These are phyloP conservation scores for Hyaloscypha hepaticicola DNA, from an alignment of 495 filamentous ascomycete genomes.

Conservation along the genomic window DNA sequence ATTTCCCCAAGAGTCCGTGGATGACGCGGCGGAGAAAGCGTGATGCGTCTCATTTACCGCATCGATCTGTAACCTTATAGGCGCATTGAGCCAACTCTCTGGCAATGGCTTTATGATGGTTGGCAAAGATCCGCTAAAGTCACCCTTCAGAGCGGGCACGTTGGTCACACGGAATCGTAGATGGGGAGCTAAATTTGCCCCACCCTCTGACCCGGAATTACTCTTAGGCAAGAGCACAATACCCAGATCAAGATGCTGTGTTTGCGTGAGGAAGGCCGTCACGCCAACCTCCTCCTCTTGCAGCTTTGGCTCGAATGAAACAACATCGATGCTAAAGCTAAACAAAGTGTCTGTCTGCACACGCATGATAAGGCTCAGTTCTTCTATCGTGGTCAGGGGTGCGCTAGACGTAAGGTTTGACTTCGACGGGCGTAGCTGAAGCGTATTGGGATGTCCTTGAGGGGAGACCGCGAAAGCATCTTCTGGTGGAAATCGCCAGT, in stretches of 20 bases:
- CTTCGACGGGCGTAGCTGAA: slow-evolving; percentile 43
- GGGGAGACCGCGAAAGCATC: slow-evolving; percentile 44
- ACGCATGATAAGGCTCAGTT: slow-evolving; percentile 48
- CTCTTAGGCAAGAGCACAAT: slow-evolving; percentile 39
- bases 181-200: slow-evolving; percentile 21
- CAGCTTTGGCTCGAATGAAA: slow-evolving; percentile 40
- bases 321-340: slow-evolving; percentile 39
- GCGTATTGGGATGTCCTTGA: slow-evolving; percentile 32
- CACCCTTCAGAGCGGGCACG: neutral
- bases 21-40: slow-evolving; percentile 43
- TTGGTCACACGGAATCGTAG: slow-evolving; percentile 40
- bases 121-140: neutral
- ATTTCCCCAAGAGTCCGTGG: slow-evolving; percentile 33
- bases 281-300: slow-evolving; percentile 44
- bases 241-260: slow-evolving; percentile 53
- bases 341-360: slow-evolving; percentile 52
- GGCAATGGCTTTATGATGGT: slow-evolving; percentile 12
- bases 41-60: slow-evolving; percentile 47
- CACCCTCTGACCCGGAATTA: neutral
- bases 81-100: slow-evolving; percentile 34
- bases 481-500: slow-evolving; percentile 47
- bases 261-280: slow-evolving; percentile 50
- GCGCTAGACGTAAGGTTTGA: slow-evolving; percentile 45
- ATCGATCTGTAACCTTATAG: slow-evolving; percentile 44
- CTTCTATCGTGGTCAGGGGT: slow-evolving; percentile 25